A percentile compares a stretch with the other conserved stretches of the same genome.
Conservation (phyloP, 345 rosid species). For the Populus nigra region DNA sequence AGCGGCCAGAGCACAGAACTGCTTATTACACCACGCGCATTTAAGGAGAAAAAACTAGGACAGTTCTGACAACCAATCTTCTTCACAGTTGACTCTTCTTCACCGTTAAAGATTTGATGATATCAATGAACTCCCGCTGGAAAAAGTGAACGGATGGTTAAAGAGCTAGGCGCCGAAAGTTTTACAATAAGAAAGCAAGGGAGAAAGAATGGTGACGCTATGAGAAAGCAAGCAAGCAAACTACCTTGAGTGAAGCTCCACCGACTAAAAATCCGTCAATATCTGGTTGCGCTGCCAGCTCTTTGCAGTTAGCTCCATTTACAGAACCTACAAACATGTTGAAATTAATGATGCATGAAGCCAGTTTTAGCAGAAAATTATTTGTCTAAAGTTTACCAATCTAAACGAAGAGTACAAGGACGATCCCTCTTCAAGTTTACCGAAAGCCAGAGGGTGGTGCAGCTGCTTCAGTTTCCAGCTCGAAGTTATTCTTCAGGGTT, state of each 20-base stretch:
- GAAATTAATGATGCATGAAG: neutral
- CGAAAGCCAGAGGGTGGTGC: neutral
- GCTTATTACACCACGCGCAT: neutral
- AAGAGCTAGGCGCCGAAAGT: neutral
- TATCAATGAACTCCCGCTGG: slow-evolving; percentile 66
- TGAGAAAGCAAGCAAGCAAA: neutral
- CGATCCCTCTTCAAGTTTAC: neutral
- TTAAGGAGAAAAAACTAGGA: neutral
- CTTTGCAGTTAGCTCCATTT: slow-evolving; percentile 64
- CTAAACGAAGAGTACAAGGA: neutral
- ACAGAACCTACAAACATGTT: slow-evolving; percentile 48
- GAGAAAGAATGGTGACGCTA: neutral
- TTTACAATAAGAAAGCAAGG: neutral
- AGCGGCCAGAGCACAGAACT: neutral
- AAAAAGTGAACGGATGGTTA: neutral
- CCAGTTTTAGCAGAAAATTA: neutral
- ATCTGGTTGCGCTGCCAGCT: slow-evolving; percentile 56
- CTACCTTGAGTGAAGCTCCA: slow-evolving; percentile 75
- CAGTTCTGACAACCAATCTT: neutral
- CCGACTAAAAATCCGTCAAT: slow-evolving; percentile 81
- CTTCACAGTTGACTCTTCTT: slow-evolving; percentile 44
- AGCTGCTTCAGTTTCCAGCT: neutral
- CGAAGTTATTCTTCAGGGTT: neutral
- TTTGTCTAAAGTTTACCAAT: neutral
- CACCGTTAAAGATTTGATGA: slow-evolving; percentile 55